phyloP scores from a whole-genome alignment of 148 eudicot genomes.

The Talinum fruticosum region DNA sequence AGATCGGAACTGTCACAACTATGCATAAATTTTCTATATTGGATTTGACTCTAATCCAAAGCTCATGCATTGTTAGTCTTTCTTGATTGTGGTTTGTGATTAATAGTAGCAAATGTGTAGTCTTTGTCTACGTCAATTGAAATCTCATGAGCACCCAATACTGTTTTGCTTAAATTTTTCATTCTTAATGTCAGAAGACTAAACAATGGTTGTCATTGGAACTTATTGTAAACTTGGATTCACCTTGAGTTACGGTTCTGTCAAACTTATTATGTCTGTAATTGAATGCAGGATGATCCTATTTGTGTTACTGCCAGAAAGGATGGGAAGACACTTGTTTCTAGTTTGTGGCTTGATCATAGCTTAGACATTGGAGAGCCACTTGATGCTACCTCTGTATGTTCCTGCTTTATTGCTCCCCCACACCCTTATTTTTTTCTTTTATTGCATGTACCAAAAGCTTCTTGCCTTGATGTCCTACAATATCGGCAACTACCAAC shows the following conservation, averaged over 20 bases:
- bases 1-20: neutral
- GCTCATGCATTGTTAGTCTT: neutral
- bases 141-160: neutral
- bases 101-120: neutral
- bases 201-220: neutral
- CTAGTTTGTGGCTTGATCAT: conserved; percentile 67
- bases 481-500: neutral
- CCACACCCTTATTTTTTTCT: no score
- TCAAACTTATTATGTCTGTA: neutral
- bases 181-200: neutral
- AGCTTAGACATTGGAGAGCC: conserved; percentile 55
- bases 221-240: neutral
- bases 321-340: conserved; percentile 65
- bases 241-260: neutral
- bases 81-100: neutral
- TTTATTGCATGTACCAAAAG: neutral
- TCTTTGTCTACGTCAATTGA: neutral
- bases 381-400: conserved; percentile 48
- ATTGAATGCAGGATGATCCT: conserved; percentile 72
- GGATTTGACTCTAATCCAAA: neutral
- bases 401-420: conserved; percentile 21
- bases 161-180: neutral
- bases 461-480: neutral
- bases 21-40: neutral
- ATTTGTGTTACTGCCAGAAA: conserved; percentile 67